Evolutionary conservation across 106 monocot genomes (phyloP), one percentile per base, ranked within the genome.

Genomic region (Allium cepa): DNA sequence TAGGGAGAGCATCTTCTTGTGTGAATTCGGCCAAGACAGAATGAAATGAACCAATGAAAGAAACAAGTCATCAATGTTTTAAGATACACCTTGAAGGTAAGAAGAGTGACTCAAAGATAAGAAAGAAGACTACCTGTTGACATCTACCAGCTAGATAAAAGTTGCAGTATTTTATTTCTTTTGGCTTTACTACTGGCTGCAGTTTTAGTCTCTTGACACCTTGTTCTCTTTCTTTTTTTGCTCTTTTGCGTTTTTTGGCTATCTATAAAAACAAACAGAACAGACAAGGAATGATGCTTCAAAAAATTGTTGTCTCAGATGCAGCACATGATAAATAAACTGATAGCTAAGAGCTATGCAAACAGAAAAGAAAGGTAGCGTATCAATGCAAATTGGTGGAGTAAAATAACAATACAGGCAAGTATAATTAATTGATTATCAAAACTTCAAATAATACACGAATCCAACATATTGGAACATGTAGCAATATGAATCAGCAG

Each of bases 201-300:
- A 97, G 58, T 79, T 87, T 92, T 74, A 92, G 73, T 73, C 84
- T 86, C 63, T 82, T 86, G 45, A 97, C 86, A 47, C 96, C 96
- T 78, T 86, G 77, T 53, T 80, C 84, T 76, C 75, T 80, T 47
- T 86, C 84, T 63, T 82, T 75, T 70, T 82, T 64, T 63, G 92
- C 92, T 64, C 87, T 84, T 74, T 89, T 97, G 63, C 84, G 86
- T 75, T 84, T 83, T 80, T 97, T 88, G 12, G 84, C 78, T 60
- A 74, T 73, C 92, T 97, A 85, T 26, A 86, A 66, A 69, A 72
- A 17, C 11, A 63, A 69, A 47, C 53, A 13, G 2, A 47, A 66
- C 9, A 45, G 47, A 48, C 12, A 45, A 70, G 55, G 4, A 28
- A 61, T 52, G 27, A 36, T 50, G 45, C 16, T 63, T 63, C 10